Percentiles rank a stretch among this genome's conserved stretches.
Conservation (phyloP, 208 protist genomes). For the Leishmania arabica region DNA sequence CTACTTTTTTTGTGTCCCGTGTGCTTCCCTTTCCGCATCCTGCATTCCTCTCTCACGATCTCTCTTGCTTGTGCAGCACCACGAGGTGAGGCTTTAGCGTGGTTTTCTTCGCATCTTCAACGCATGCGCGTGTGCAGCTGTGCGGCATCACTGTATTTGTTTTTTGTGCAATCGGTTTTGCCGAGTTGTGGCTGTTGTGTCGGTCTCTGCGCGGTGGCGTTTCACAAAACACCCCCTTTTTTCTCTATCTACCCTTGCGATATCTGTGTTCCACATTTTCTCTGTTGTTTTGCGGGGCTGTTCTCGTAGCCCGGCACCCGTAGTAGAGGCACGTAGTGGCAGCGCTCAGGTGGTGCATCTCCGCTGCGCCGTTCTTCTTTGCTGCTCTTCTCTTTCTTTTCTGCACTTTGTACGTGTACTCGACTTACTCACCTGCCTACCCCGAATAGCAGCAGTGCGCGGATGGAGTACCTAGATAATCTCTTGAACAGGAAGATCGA, state of each 20-base stretch:
- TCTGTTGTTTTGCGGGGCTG: not conserved
- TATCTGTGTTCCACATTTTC: not conserved
- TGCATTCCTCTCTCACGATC: not conserved
- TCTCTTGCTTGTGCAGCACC: not conserved
- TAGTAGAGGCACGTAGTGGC: conserved; percentile 6
- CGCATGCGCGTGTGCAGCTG: conserved; percentile 1
- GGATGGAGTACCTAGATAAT: conserved; percentile 33
- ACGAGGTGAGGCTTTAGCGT: not conserved
- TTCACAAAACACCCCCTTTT: not conserved
- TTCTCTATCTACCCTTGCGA: not conserved
- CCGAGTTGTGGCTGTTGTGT: not conserved
- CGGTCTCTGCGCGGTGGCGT: not conserved
- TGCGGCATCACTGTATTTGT: not conserved
- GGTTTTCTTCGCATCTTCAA: conserved; percentile 6
- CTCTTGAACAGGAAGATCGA: conserved; percentile 43
- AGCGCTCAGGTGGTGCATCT: not conserved
- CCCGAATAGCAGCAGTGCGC: not conserved
- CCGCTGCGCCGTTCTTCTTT: not conserved
- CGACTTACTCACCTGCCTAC: not conserved
- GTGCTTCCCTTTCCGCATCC: not conserved
- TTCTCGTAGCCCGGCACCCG: not conserved
- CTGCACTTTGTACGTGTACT: not conserved
- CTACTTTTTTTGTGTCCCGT: conserved; percentile 2
- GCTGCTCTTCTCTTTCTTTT: not conserved
- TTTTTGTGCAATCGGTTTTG: not conserved